Conservation (phyloP, 805 yeast genomes). For the Ogataea trehalophila region DNA sequence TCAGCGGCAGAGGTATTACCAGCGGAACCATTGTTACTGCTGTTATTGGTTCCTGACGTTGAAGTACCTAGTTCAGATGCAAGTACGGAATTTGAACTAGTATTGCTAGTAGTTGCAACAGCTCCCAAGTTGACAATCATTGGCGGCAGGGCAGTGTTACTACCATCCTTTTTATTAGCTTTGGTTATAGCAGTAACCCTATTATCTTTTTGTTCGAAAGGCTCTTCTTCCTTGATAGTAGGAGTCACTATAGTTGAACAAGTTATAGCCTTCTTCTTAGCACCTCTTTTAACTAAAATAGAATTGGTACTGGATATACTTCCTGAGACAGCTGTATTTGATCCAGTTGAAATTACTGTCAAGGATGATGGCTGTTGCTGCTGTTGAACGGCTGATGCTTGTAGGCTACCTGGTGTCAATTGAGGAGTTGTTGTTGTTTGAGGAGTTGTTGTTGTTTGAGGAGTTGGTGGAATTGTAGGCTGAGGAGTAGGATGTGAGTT, state of each 20-base stretch:
- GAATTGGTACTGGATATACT: no score
- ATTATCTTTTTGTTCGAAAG: slow-evolving; percentile 5
- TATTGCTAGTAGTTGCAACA: not conserved
- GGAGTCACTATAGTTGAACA: slow-evolving; percentile 17
- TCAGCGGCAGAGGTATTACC: slow-evolving; percentile 12
- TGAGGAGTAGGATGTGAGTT: slow-evolving; percentile 26
- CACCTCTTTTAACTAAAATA: slow-evolving; percentile 11
- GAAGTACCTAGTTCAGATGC: no score
- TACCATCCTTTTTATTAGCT: not conserved
- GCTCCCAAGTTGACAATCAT: not conserved
- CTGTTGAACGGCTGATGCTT: slow-evolving; percentile 1
- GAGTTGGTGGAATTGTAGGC: slow-evolving; percentile 18
- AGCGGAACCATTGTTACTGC: not conserved
- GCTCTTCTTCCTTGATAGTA: slow-evolving; percentile 26
- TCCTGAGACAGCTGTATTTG: no score
- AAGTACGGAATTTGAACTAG: not conserved
- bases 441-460: slow-evolving; percentile 18
- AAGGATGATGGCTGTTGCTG: slow-evolving; percentile 4
- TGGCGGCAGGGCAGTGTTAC: not conserved
- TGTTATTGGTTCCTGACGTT: not conserved
- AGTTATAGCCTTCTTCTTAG: slow-evolving; percentile 20
- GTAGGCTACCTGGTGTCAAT: slow-evolving; percentile 10
- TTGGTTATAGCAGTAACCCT: not conserved
- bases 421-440: slow-evolving; percentile 20
- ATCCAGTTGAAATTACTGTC: not conserved